These are phyloP conservation scores for Macroventuria anomochaeta DNA, from an alignment of 2,329 filamentous ascomycete genomes.

Conservation along the genomic window DNA sequence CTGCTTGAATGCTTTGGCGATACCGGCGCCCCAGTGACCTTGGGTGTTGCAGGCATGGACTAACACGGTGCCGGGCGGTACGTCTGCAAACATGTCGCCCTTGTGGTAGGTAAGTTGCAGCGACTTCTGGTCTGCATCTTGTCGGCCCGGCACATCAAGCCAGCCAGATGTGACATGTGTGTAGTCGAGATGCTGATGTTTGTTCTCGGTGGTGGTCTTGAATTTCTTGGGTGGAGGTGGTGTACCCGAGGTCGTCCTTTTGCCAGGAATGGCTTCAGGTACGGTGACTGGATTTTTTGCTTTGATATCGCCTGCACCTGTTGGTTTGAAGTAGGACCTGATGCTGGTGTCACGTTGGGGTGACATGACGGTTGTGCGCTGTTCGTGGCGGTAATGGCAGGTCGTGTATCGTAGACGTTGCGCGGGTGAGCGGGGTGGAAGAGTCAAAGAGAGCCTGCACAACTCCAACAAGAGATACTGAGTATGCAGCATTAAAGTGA, in stretches of 20 bases:
- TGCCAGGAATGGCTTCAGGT: too few species aligned
- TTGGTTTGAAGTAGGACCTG: background rate
- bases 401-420: too few species aligned
- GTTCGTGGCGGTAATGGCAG: background rate
- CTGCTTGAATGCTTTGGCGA: constrained; percentile 59
- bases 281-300: too few species aligned
- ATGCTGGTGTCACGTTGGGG: background rate
- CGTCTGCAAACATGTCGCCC: constrained; percentile 60
- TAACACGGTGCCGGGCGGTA: constrained; percentile 58
- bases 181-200: constrained; percentile 16
- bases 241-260: background rate
- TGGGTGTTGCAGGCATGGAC: constrained; percentile 67
- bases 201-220: background rate
- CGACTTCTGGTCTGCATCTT: background rate
- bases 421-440: too few species aligned
- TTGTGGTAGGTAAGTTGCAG: constrained; percentile 31
- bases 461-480: too few species aligned
- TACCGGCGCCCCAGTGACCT: constrained; percentile 65
- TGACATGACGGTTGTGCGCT: too few species aligned
- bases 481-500: background rate
- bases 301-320: too few species aligned
- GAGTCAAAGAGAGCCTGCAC: too few species aligned
- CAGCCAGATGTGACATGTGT: constrained; percentile 13
- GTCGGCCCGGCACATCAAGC: background rate
- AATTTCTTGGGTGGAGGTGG: background rate